A percentile compares a stretch with the other conserved stretches of the same genome.
These are phyloP conservation scores for Hericium erinaceus DNA, from an alignment of 768 basidiomycete species.

Conservation along the genomic window DNA sequence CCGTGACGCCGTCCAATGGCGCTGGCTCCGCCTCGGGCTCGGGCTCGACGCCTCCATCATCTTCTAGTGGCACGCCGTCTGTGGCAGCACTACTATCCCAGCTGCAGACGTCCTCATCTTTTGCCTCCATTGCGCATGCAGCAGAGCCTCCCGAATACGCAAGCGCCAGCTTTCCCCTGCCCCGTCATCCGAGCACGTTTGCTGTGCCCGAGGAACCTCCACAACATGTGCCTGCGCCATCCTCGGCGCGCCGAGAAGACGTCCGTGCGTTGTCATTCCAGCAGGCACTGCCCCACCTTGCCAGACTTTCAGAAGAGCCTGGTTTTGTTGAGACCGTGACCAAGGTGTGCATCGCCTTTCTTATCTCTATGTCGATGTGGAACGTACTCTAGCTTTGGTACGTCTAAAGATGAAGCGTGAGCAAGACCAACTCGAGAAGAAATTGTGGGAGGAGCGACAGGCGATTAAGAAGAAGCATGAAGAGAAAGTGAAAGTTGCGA, in stretches of 20 bases:
- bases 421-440: slow-evolving; percentile 59
- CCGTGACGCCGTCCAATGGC: not conserved
- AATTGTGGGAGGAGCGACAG: slow-evolving; percentile 58
- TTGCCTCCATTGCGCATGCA: not conserved
- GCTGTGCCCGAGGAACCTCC: not conserved
- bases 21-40: not conserved
- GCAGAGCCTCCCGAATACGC: not conserved
- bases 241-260: slow-evolving; percentile 23
- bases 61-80: slow-evolving; percentile 10
- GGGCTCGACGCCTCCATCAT: not conserved
- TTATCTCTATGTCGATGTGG: not conserved
- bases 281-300: slow-evolving; percentile 60
- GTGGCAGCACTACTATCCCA: slow-evolving; percentile 13
- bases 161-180: not conserved
- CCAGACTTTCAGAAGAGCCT: slow-evolving; percentile 46
- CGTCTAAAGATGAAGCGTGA: slow-evolving; percentile 53
- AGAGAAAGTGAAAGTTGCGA: slow-evolving; percentile 60
- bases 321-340: slow-evolving; percentile 39
- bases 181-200: not conserved
- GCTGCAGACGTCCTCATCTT: slow-evolving; percentile 1
- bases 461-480: slow-evolving; percentile 57
- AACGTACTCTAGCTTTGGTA: not conserved
- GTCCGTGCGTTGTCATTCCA: slow-evolving; percentile 49
- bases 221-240: not conserved
- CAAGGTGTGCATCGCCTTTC: slow-evolving; percentile 32